Evolutionary conservation across 768 basidiomycete species (phyloP), one percentile per base, ranked within the genome.

Genomic region (Sporobolomyces pararoseus): DNA sequence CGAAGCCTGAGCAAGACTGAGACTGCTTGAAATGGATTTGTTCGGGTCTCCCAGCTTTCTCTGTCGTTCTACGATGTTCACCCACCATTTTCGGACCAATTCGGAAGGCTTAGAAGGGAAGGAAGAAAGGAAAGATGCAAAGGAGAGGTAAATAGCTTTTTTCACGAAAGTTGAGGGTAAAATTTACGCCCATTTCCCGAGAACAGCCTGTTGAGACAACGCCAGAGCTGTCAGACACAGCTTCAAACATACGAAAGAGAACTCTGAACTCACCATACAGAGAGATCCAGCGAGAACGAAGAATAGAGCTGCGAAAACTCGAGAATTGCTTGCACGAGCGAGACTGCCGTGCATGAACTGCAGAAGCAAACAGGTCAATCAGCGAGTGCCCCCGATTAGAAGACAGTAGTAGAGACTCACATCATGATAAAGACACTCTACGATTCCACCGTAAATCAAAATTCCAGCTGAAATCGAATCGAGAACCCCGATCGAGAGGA

Each of bases 391-490:
- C 47, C 35, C 9, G 12, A 39, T 9, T 31, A 19, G 19, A 12
- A n/a, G 2, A 32, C 27, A 37, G 17, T 10, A 34, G 35, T n/a
- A n/a, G 4, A 13, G 27, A 53, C 70, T 29, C 52, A 71, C 70
- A 49, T 75, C 74, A 35, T 75, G 70, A 19, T 66, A 68, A 21
- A 72, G 59, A 34, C 63, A 55, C 44, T 75, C 70, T 29, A 75
- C 62, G n/a, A 69, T 46, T 2, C 74, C 76, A 5, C 59, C 75
- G 66, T 78, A 78, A 44, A 79, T 58, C 6, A 79, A 69, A 44
- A 79, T 78, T 6, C 79, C 77, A 0, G 78, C 78, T 3, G 76
- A 76, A 42, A 78, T 77, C 9, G 75, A 64, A 53, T 79, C 78
- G 63, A 80, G 77, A 29, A 79, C 66, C 12, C 78, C 79, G 70